A percentile compares a stretch with the other conserved stretches of the same genome.
phyloP scores from a whole-genome alignment of 2,329 filamentous ascomycete species.

The Raffaelea ambrosiae region DNA sequence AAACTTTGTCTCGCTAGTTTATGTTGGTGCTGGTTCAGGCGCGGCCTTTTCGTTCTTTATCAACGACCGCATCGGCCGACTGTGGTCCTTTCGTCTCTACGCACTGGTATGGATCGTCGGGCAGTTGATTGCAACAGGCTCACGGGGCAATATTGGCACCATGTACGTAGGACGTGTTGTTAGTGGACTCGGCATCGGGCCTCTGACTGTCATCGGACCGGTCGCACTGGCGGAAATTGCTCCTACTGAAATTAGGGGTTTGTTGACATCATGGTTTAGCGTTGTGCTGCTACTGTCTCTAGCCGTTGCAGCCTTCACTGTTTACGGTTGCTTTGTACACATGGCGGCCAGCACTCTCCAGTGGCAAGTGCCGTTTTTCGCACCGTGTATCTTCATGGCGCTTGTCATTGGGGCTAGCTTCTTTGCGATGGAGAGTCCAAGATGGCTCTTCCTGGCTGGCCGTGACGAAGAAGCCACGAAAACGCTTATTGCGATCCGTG shows the following conservation, averaged over 20 bases:
- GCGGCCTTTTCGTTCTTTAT: conserved; percentile 16
- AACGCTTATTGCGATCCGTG: conserved; percentile 20
- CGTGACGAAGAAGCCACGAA: conserved; percentile 19
- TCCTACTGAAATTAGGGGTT: conserved; percentile 35
- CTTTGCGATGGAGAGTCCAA: conserved; percentile 22
- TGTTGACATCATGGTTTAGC: conserved; percentile 31
- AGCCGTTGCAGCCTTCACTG: conserved; percentile 22
- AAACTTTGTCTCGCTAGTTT: conserved; percentile 11
- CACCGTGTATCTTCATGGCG: conserved; percentile 20
- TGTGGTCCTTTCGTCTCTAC: conserved; percentile 28
- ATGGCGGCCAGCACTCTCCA: conserved; percentile 15
- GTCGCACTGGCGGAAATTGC: conserved; percentile 37
- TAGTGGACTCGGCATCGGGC: conserved; percentile 26
- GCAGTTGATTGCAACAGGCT: conserved; percentile 26
- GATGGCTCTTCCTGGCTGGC: conserved; percentile 23
- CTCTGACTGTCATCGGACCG: conserved; percentile 33
- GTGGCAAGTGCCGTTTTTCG: conserved; percentile 24
- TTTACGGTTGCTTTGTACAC: conserved; percentile 24
- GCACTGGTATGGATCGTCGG: conserved; percentile 35
- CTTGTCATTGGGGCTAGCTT: conserved; percentile 20
- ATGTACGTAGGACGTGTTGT: too few relatives aligned
- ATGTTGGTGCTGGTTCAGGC: conserved; percentile 6
- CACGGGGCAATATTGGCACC: conserved; percentile 1
- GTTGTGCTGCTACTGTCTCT: conserved; percentile 26
- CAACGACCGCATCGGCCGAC: conserved; percentile 30